phyloP scores from a whole-genome alignment of 2,329 filamentous ascomycete species.

The Penicillium sp. region DNA sequence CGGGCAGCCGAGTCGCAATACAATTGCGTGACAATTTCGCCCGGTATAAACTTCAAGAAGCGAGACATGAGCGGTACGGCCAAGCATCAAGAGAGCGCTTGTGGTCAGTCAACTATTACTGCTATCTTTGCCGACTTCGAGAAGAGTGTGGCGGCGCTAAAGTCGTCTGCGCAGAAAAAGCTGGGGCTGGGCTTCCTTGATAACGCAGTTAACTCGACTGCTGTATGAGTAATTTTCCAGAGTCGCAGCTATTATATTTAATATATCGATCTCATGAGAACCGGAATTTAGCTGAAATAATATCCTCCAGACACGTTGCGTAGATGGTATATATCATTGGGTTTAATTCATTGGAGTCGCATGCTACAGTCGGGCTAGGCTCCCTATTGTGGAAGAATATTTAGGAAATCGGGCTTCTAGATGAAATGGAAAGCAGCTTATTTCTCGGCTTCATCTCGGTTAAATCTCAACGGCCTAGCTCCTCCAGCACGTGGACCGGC shows the following conservation, averaged over 20 bases:
- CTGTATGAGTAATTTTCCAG: background rate
- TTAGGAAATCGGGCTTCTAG: background rate
- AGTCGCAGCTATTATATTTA: too few species aligned
- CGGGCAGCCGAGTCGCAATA: slow-evolving; percentile 57
- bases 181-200: slow-evolving; percentile 18
- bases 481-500: slow-evolving; percentile 14
- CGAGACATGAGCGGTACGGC: slow-evolving; percentile 10
- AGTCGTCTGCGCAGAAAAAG: slow-evolving; percentile 15
- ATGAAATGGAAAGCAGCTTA: background rate
- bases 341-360: too few species aligned
- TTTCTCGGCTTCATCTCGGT: slow-evolving; percentile 14
- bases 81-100: slow-evolving; percentile 7
- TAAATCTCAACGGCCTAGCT: slow-evolving; percentile 7
- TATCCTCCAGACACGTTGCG: too few species aligned
- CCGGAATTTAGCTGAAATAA: too few species aligned
- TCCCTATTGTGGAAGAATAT: too few species aligned
- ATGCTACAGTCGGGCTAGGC: too few species aligned
- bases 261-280: too few species aligned
- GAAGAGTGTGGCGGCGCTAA: slow-evolving; percentile 12
- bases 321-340: too few species aligned
- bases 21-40: slow-evolving; percentile 52
- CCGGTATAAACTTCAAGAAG: slow-evolving; percentile 42
- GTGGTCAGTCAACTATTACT: slow-evolving; percentile 22
- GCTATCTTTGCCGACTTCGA: slow-evolving; percentile 22
- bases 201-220: slow-evolving; percentile 15